Conservation (phyloP, 2,329 filamentous ascomycete genomes). For the Colletotrichum magnum region DNA sequence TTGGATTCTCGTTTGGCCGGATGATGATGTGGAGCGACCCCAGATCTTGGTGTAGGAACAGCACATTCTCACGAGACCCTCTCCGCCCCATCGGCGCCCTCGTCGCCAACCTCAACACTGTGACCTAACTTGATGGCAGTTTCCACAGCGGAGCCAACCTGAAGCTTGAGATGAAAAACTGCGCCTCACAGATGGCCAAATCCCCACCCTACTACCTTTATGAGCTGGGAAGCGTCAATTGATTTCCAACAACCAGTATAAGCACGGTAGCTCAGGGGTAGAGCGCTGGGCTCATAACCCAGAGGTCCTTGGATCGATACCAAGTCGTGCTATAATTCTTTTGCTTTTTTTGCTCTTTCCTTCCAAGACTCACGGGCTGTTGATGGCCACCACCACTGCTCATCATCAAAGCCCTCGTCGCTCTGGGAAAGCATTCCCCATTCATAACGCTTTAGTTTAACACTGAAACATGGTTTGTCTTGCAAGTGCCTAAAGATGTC, state of each 20-base stretch:
- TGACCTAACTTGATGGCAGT: not conserved
- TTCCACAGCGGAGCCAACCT: constrained; percentile 25
- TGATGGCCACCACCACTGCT: too few relatives aligned
- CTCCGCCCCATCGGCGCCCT: constrained; percentile 14
- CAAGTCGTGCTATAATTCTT: constrained; percentile 25
- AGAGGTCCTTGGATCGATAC: constrained; percentile 41
- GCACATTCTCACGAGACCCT: constrained; percentile 23
- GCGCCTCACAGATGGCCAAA: constrained; percentile 5
- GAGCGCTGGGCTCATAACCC: constrained; percentile 41
- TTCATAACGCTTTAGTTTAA: too few relatives aligned
- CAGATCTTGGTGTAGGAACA: constrained; percentile 9
- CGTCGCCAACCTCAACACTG: constrained; percentile 28
- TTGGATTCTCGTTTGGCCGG: not conserved
- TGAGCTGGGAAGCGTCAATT: fast-evolving
- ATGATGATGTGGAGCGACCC: constrained; percentile 9
- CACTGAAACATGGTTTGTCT: too few relatives aligned
- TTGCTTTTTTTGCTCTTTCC: not conserved
- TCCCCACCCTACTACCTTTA: not conserved
- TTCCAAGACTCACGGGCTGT: too few relatives aligned
- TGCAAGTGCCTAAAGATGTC: too few relatives aligned
- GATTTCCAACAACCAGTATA: not conserved
- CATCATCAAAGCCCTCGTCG: too few relatives aligned
- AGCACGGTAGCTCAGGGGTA: constrained; percentile 41
- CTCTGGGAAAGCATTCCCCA: too few relatives aligned
- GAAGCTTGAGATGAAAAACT: not conserved